Conservation (phyloP, 148 eudicot genomes). For the Linanthus parryae region DNA sequence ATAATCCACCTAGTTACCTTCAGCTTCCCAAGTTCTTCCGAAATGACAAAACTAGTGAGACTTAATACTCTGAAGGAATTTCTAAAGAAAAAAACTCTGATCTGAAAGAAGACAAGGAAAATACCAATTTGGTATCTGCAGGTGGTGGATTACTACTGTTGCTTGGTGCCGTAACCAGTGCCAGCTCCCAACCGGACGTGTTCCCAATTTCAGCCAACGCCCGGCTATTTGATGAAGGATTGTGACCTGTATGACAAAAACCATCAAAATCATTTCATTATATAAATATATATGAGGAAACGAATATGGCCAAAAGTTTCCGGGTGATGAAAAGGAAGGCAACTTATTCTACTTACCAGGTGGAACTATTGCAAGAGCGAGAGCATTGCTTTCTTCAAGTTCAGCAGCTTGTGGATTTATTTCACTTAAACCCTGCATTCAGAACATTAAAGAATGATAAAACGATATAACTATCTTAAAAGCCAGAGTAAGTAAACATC, state of each 20-base stretch:
- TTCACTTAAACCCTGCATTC: constrained; percentile 64
- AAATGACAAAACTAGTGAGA: too few relatives aligned
- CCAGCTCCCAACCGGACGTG: constrained; percentile 90
- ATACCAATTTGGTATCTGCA: constrained; percentile 52
- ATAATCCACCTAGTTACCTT: too few relatives aligned
- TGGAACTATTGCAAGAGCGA: constrained; percentile 89
- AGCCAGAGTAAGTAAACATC: background rate
- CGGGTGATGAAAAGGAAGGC: too few relatives aligned
- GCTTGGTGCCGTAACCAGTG: constrained; percentile 83
- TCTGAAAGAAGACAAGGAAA: constrained; percentile 11
- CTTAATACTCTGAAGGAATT: background rate
- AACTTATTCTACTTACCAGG: constrained; percentile 64
- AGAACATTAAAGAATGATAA: background rate
- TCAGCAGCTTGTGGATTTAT: constrained; percentile 57
- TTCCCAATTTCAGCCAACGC: constrained; percentile 48
- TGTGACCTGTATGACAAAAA: too few relatives aligned
- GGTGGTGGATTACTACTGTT: constrained; percentile 34
- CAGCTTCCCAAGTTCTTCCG: too few relatives aligned
- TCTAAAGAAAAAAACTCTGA: background rate
- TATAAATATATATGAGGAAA: too few relatives aligned
- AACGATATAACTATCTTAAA: background rate
- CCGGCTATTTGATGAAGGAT: constrained; percentile 29
- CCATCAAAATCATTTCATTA: too few relatives aligned
- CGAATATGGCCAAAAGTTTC: too few relatives aligned
- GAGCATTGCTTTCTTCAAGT: constrained; percentile 83